Evolutionary conservation across 1,284 basidiomycete genomes (phyloP), one percentile per base, ranked within the genome.

Genomic region (Tilletia indica): DNA sequence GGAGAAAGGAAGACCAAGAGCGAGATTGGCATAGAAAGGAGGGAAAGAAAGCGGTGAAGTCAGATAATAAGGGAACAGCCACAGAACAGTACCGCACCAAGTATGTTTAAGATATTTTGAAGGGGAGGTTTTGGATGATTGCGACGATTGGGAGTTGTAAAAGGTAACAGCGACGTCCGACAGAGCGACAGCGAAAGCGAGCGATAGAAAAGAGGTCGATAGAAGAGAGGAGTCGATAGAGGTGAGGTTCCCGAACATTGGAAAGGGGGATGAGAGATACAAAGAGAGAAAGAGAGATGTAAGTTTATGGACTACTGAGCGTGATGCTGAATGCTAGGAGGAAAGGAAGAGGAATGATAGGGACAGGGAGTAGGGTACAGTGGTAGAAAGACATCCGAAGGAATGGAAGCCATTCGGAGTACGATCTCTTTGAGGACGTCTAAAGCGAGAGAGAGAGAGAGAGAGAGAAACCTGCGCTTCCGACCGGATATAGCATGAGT

Each of bases 11-110:
- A 71, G 70, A 56, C 49, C 39, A 73, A 68, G 54, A 71, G 58
- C 21, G 64, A 68, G 71, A 82, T 78, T 8, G 42, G 14, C 71
- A 79, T 77, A 76, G 82, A 74, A 77, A 86, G 84, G 82, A 80
- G 86, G 86, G 83, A 85, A 45, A 45, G 42, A 45, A 45, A 45
- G 42, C 42, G 14, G 14, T 45, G 76, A 78, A 81, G 73, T 70
- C 54, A 76, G 75, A 69, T 25, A 49, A 72, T 39, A 63, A 16
- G 58, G 9, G 36, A 12, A 34, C 16, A 54, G 21, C 16, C 19
- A 19, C 51, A 19, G 6, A 9, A 54, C 25, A 19, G 51, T 54
- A 45, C 51, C 51, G 51, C 51, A 54, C 51, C 51, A 54, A 25
- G 51, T 12, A 34, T 11, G 12, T 63, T 8, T 63, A 25, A 19